Evolutionary conservation across 768 basidiomycete genomes (phyloP), one percentile per base, ranked within the genome.

Genomic region (Amanita rubescens): DNA sequence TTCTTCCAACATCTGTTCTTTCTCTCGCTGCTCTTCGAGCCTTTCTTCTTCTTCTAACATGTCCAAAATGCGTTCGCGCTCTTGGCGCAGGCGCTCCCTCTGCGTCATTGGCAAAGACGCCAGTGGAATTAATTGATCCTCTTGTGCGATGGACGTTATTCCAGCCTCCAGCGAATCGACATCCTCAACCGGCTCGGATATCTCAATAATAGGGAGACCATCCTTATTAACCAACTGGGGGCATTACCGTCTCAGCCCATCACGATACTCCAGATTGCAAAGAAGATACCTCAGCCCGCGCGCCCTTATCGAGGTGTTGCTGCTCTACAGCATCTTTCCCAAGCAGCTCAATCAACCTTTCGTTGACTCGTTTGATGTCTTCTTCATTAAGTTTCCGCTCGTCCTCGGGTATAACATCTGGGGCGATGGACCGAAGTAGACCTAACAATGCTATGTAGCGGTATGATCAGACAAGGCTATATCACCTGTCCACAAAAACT

Each of bases 201-300:
- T 84, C 34, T 91, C 89, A 55, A 90, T 73, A 57, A 91, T 84
- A 10, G 88, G 88, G 35, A 87, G 76, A 3, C 87, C 87, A 45
- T 91, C 87, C 60, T 89, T 86, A 60, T 86, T 87, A 37, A 85
- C 59, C 49, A 84, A 71, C 87, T 90, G 55, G 6, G 60, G 57
- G 34, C 27, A 62, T 57, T 50, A 56, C 63, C 59, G 55, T 60
- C 56, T 59, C 54, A 59, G 58, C 57, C 30, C 55, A 43, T 59
- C 50, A 32, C 46, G 55, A 55, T n/a, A 53, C 49, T 43, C n/a
- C 37, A 34, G 49, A 55, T 35, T 43, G 22, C 48, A 12, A 59
- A 51, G 32, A 59, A 70, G 78, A 59, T 72, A 87, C 87, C 79
- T 87, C 80, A 74, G 78, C 80, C 67, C 73, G 73, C 66, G 78